Base-by-base conservation (phyloP, 805 yeast species). In the Ogataea allantospora region DNA sequence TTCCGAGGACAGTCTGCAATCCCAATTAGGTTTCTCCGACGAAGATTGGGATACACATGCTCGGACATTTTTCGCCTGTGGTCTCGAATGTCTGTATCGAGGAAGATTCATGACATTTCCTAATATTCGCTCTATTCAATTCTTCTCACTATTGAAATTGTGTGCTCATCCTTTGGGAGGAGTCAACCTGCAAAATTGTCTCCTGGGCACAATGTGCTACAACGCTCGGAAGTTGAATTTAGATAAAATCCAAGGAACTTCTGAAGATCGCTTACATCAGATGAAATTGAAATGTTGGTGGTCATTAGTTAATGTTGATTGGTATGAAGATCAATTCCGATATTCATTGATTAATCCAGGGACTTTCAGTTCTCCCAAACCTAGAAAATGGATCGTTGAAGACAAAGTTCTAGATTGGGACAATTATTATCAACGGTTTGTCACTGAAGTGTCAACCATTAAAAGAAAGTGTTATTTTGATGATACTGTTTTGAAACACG, bases 61-160 rank as follows among this genome's bases (percentile, higher is more conserved):
- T 1, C 50, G 57, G 18, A 53, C 51, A 0, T 48, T 62, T 14
- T 57, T 59, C 35, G 50, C 58, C 3, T 57, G 62, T 29, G 52
- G 58, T 2, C 39, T 62, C 14, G 68, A 63, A 35, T 55, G 58
- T 33, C 46, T 63, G 8, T 57, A 44, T 30, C 43, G 67, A 20
- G 65, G 64, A 11, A 47, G 65, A 26, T 61, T 46, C 31, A 51
- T 62, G 57, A 55, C 61, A n/a, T 46, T 47, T 31, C 60, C 63
- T 3, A 50, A 51, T 20, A 34, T 60, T 2, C 38, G 35, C 15
- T 37, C 59, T 1, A 33, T 63, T 18, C 66, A 63, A 38, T 31
- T 49, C 4, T 54, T 54, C 33, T 37, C 57, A 4, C 36, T 63
- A 17, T 22, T 63, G 22, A 56, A 58, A 27, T 35, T 57, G 6